These are phyloP conservation scores for Pseudomassariella vexata DNA, from an alignment of 2,329 filamentous ascomycete species.

Conservation along the genomic window DNA sequence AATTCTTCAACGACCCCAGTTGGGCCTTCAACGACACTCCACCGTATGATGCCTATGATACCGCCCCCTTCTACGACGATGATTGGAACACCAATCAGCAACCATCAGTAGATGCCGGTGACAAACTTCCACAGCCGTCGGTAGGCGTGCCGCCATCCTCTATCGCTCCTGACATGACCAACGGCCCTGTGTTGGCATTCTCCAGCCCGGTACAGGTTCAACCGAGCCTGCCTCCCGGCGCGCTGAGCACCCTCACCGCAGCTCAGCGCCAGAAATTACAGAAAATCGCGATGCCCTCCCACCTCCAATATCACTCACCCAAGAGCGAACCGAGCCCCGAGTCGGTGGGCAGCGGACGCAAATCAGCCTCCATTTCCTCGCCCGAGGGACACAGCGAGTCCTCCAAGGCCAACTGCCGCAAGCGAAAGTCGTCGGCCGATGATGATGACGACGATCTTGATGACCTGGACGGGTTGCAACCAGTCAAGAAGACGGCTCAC, in stretches of 20 bases:
- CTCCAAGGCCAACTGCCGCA: slow-evolving; percentile 45
- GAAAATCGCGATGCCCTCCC: slow-evolving; percentile 59
- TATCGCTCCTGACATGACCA: slow-evolving; percentile 24
- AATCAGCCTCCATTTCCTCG: slow-evolving; percentile 47
- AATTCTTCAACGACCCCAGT: slow-evolving; percentile 32
- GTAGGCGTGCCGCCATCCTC: slow-evolving; percentile 17
- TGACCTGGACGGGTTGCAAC: slow-evolving; percentile 51
- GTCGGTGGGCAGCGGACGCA: slow-evolving; percentile 45
- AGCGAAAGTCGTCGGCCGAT: slow-evolving; percentile 66
- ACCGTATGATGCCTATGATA: slow-evolving; percentile 40
- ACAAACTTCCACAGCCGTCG: slow-evolving; percentile 23
- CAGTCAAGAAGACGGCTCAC: slow-evolving; percentile 84
- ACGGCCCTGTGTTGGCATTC: slow-evolving; percentile 17
- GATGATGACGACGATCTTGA: slow-evolving; percentile 51
- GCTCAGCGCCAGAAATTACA: slow-evolving; percentile 56
- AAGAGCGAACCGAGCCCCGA: slow-evolving; percentile 54
- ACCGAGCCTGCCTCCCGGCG: slow-evolving; percentile 21
- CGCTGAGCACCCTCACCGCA: slow-evolving; percentile 42
- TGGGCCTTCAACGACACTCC: slow-evolving; percentile 45
- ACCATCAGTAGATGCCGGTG: slow-evolving; percentile 8
- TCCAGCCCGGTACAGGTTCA: slow-evolving; percentile 20
- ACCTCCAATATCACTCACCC: slow-evolving; percentile 55
- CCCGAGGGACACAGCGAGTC: slow-evolving; percentile 47
- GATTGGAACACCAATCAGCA: slow-evolving; percentile 20
- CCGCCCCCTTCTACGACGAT: slow-evolving; percentile 26